A percentile compares a stretch with the other conserved stretches of the same genome.
These are phyloP conservation scores for Hapsidospora chrysogenum DNA, from an alignment of 495 filamentous ascomycete species.

Conservation along the genomic window DNA sequence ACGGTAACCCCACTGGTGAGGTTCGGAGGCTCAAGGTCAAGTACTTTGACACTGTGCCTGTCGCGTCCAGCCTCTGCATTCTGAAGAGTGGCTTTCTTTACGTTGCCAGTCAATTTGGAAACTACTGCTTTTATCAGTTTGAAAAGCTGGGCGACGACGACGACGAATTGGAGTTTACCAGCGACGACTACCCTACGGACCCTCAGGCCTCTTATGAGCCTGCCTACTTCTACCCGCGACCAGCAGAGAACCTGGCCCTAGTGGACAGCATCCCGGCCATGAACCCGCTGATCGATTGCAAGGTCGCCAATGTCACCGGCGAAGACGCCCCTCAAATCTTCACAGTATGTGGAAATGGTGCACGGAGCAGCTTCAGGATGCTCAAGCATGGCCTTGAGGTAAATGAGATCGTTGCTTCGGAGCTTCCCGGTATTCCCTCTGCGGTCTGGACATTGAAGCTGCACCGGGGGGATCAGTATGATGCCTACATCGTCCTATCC, in stretches of 20 bases:
- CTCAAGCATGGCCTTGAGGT: constrained; percentile 87
- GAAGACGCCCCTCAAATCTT: constrained; percentile 97
- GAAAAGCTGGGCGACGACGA: constrained; percentile 96
- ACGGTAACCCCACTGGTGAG: constrained; percentile 60
- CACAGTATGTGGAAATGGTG: constrained; percentile 72
- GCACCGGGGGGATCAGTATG: constrained; percentile 64
- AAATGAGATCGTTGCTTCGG: constrained; percentile 83
- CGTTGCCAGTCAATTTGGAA: constrained; percentile 79
- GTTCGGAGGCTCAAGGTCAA: constrained; percentile 80
- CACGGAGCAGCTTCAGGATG: constrained; percentile 75
- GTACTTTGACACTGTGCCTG: constrained; percentile 91
- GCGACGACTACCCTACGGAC: constrained; percentile 67
- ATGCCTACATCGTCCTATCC: constrained; percentile 58
- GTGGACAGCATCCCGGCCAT: constrained; percentile 77
- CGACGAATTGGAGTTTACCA: constrained; percentile 69
- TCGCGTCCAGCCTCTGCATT: constrained; percentile 74
- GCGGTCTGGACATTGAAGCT: constrained; percentile 93
- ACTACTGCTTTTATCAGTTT: constrained; percentile 93
- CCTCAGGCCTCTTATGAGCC: constrained; percentile 48
- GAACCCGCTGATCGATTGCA: constrained; percentile 82
- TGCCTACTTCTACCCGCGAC: constrained; percentile 68
- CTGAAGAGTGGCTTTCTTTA: constrained; percentile 93
- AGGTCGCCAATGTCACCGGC: constrained; percentile 70
- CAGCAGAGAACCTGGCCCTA: constrained; percentile 63
- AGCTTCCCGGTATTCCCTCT: constrained; percentile 68